Evolutionary conservation across 495 filamentous ascomycete species (phyloP).

Genomic region (Tuber umbilicatum): DNA sequence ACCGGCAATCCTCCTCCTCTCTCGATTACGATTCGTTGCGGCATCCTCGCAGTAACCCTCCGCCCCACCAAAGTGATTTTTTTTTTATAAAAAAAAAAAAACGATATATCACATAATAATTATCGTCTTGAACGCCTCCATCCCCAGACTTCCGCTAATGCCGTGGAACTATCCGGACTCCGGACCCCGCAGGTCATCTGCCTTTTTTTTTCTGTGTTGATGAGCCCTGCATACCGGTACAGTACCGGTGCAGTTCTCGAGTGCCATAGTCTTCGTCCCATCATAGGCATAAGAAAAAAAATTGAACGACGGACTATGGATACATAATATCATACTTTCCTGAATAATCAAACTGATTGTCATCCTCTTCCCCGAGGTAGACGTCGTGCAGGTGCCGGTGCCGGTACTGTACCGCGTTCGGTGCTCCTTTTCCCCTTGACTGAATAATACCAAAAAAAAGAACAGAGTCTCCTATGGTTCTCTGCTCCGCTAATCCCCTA

Average conservation of each 20-base stretch:
- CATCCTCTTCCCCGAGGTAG: background rate
- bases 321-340: background rate
- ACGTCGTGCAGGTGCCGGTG: background rate
- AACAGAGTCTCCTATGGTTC: background rate
- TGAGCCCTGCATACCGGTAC: background rate
- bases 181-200: background rate
- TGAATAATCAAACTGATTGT: background rate
- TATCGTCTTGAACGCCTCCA: background rate
- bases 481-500: background rate
- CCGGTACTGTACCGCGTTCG: background rate
- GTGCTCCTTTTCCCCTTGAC: background rate
- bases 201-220: background rate
- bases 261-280: background rate
- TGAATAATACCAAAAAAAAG: background rate
- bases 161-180: background rate
- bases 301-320: no score
- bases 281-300: background rate
- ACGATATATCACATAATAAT: conserved; percentile 1
- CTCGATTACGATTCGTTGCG: background rate
- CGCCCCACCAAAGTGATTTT: background rate
- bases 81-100: background rate
- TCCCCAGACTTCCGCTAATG: background rate
- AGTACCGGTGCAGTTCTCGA: no score
- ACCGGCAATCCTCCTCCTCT: background rate
- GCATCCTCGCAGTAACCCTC: background rate